Conservation (phyloP, 345 rosid genomes). For the Gynandropsis gynandra region DNA sequence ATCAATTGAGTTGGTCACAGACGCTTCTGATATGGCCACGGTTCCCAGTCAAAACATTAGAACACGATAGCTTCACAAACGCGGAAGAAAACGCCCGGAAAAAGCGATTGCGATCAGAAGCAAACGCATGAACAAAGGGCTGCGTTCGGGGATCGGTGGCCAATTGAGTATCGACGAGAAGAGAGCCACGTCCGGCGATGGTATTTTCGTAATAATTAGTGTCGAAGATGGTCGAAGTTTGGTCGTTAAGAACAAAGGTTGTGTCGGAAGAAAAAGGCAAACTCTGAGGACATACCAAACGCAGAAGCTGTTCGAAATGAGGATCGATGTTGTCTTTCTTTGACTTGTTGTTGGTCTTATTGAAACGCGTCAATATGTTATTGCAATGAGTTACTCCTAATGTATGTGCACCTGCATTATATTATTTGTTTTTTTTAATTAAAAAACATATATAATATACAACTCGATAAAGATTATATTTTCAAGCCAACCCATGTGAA, state of each 20-base stretch:
- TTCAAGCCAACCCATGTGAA: no score
- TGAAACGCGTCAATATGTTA: slow-evolving; percentile 26
- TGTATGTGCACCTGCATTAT: slow-evolving; percentile 38
- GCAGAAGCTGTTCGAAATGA: slow-evolving; percentile 28
- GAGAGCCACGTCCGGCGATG: slow-evolving; percentile 31
- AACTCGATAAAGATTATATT: no score
- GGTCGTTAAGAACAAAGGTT: slow-evolving; percentile 37
- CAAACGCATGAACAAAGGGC: slow-evolving; percentile 29
- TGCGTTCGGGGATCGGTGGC: slow-evolving; percentile 33
- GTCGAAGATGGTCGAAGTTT: slow-evolving; percentile 31
- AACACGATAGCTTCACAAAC: slow-evolving; percentile 35
- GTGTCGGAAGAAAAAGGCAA: no score
- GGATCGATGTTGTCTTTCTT: slow-evolving; percentile 31
- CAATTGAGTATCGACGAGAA: slow-evolving; percentile 34
- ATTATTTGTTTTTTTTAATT: no score
- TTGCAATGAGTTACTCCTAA: slow-evolving; percentile 39
- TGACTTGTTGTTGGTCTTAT: slow-evolving; percentile 15
- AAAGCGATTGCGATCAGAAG: slow-evolving; percentile 30
- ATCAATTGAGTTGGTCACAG: slow-evolving; percentile 31
- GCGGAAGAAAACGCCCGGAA: slow-evolving; percentile 36
- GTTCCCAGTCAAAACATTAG: slow-evolving; percentile 29
- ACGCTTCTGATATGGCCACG: slow-evolving; percentile 31
- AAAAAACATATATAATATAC: no score
- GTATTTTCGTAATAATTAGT: slow-evolving; percentile 31
- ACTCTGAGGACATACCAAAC: slow-evolving; percentile 23